A percentile compares a stretch with the other conserved stretches of the same genome.
These are phyloP conservation scores for Ceriops zippeliana DNA, from an alignment of 345 rosid genomes.

Conservation along the genomic window DNA sequence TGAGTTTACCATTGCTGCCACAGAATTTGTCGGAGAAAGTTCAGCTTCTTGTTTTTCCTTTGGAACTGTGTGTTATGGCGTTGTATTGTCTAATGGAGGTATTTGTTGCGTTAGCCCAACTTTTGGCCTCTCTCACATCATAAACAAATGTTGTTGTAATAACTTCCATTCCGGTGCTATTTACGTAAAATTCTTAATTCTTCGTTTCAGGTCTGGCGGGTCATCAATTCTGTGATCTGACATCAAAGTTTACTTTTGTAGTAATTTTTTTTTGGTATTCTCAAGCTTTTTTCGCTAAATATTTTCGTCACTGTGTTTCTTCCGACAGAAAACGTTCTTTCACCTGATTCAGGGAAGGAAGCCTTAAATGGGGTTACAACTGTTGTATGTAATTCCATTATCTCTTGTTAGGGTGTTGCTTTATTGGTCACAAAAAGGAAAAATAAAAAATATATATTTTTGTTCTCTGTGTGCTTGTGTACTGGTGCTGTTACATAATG, in stretches of 20 bases:
- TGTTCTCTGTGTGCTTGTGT: too few species aligned
- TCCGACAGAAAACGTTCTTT: conserved; percentile 65
- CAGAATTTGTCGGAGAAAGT: too few species aligned
- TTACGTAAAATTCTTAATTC: background rate
- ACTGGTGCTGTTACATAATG: too few species aligned
- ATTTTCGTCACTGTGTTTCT: conserved; percentile 1
- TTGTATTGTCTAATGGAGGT: background rate
- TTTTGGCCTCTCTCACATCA: background rate
- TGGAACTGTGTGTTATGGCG: background rate
- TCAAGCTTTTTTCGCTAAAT: conserved; percentile 6
- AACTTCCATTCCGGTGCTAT: background rate
- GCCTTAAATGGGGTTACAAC: conserved; percentile 77
- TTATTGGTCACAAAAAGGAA: too few species aligned
- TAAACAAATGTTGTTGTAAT: background rate
- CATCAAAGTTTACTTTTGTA: too few species aligned
- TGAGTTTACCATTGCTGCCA: too few species aligned
- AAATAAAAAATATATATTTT: too few species aligned
- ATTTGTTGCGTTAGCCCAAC: background rate
- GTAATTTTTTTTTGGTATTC: background rate
- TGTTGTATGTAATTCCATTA: conserved; percentile 53
- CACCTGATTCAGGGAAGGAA: conserved; percentile 78
- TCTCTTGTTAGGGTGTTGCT: background rate
- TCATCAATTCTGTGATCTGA: conserved; percentile 29
- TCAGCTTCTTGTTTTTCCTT: too few species aligned
- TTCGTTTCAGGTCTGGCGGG: conserved; percentile 67